These are phyloP conservation scores for Rhizomucor miehei DNA, from an alignment of 371 early-diverging fungal genomes.

Conservation along the genomic window DNA sequence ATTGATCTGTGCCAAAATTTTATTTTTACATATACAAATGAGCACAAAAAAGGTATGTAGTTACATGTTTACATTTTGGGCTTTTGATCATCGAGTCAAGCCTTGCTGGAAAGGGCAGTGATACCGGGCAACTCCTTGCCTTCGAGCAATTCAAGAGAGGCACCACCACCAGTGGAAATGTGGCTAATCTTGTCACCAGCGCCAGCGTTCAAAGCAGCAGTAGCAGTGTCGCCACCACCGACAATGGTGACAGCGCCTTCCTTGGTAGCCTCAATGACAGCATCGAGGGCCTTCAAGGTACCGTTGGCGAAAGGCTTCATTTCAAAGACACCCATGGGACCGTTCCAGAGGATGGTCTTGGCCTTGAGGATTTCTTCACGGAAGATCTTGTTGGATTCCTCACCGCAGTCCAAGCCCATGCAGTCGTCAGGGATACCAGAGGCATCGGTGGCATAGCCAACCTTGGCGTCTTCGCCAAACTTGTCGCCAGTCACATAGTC, in stretches of 20 bases:
- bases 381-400: constrained; percentile 77
- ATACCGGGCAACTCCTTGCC: constrained; percentile 91
- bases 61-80: no score
- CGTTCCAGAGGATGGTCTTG: constrained; percentile 99
- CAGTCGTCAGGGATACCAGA: constrained; percentile 90
- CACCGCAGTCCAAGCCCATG: constrained; percentile 94
- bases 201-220: constrained; percentile 91
- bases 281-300: constrained; percentile 83
- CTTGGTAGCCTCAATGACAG: constrained; percentile 82
- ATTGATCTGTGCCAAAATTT: no score
- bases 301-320: constrained; percentile 91
- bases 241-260: constrained; percentile 71
- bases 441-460: constrained; percentile 82
- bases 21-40: no score
- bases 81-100: constrained; percentile 8
- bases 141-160: constrained; percentile 94
- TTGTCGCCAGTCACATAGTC: constrained; percentile 91
- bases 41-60: no score
- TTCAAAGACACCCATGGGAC: constrained; percentile 98
- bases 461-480: constrained; percentile 80
- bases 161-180: constrained; percentile 98
- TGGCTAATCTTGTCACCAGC: constrained; percentile 89
- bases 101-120: constrained; percentile 73
- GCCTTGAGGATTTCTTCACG: constrained; percentile 67
- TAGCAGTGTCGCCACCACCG: constrained; percentile 97